Base-by-base conservation (phyloP, 495 filamentous ascomycete species). In the Neurospora sp. region DNA sequence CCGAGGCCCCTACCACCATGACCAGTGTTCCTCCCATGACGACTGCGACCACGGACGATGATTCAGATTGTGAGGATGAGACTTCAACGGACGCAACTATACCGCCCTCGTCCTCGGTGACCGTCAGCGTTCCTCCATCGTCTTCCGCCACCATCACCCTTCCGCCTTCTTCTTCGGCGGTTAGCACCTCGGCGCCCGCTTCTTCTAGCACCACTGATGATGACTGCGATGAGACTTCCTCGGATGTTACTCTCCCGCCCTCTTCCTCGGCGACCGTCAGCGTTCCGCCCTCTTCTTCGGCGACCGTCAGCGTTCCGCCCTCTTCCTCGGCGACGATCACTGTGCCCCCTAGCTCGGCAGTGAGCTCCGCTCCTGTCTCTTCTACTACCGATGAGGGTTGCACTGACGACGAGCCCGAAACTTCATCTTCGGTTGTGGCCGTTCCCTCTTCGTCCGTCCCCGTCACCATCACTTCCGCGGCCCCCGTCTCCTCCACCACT, bases 131-230 rank as follows among this genome's bases (percentile, higher is more conserved):
- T 37, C 35, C 35, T 37, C 35, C 35, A 37, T 37, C 35, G 5
- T 37, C 35, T 37, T 37, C 35, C 35, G 35, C 35, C 35, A 37
- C 35, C 35, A 37, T 37, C 35, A 37, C 35, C 35, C 35, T 37
- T 37, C 35, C 35, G 35, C 35, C 35, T 37, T 37, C 35, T 37
- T 37, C 35, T 6, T 37, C 35, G 35, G 35, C 35, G 35, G 35
- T 37, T 6, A 37, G 35, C 35, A 37, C 35, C 35, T 37, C 35
- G 35, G 35, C 35, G 42, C 68, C 46, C 68, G 68, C 38, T n/a
- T 35, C 68, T 10, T 78, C 76, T 38, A 76, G 78, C 44, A 78
- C 78, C 59, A 59, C 77, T 35, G 75, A 39, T 22, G 48, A 72
- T 71, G 37, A 71, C 8, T 61, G 35, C 10, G 35, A 46, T 38